A percentile compares a stretch with the other conserved stretches of the same genome.
Conservation (phyloP, 768 basidiomycete genomes). For the Suillus sp. region DNA sequence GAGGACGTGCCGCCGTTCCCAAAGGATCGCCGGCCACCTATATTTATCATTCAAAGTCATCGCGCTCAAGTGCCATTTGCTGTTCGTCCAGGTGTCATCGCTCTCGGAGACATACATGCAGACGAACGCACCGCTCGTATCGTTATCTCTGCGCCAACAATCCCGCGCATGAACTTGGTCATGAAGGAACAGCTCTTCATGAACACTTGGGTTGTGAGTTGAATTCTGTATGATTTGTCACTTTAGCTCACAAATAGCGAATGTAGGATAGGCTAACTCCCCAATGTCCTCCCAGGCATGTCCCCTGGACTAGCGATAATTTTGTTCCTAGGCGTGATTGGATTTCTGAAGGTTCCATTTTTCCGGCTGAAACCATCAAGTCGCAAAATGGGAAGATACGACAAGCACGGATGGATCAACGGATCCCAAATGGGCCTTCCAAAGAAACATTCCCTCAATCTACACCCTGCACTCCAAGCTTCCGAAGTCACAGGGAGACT, state of each 20-base stretch:
- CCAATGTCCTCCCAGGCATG: slow-evolving; percentile 29
- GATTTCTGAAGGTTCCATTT: slow-evolving; percentile 35
- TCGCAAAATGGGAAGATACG: slow-evolving; percentile 11
- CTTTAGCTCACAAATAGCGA: slow-evolving; percentile 15
- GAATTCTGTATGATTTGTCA: background rate
- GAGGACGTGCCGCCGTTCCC: slow-evolving; percentile 37
- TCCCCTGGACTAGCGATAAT: slow-evolving; percentile 32
- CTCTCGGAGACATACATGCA: slow-evolving; percentile 21
- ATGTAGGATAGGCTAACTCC: slow-evolving; percentile 24
- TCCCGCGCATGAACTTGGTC: slow-evolving; percentile 39
- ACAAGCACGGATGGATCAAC: slow-evolving; percentile 3
- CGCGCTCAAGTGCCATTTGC: slow-evolving; percentile 27
- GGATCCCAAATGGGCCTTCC: background rate
- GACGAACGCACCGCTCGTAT: slow-evolving; percentile 21
- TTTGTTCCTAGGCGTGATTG: slow-evolving; percentile 25
- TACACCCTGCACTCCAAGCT: background rate
- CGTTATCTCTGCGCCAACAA: slow-evolving; percentile 34
- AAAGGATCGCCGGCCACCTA: slow-evolving; percentile 23
- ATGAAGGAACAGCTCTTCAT: slow-evolving; percentile 38
- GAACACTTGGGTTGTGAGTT: slow-evolving; percentile 37
- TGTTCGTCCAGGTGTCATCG: slow-evolving; percentile 23
- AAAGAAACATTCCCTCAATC: background rate
- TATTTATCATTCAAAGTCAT: slow-evolving; percentile 31
- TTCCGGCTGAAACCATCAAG: slow-evolving; percentile 22
- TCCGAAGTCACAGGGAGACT: background rate